Evolutionary conservation across 805 yeast species (phyloP), one percentile per base, ranked within the genome.

Genomic region (Suhomyces sp.): DNA sequence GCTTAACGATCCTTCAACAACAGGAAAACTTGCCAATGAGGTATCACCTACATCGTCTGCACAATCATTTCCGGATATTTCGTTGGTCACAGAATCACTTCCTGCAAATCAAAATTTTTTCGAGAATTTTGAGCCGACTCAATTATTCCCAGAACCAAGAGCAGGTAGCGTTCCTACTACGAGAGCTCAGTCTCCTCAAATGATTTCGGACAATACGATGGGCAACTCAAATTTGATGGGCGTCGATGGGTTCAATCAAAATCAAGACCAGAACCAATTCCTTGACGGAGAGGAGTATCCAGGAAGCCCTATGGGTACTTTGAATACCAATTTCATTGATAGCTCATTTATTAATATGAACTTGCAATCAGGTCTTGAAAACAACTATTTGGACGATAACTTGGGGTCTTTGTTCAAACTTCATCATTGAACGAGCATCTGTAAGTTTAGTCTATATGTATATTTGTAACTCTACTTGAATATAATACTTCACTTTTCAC

Each of bases 41-140:
- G 64, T 65, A 15, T 70, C 77, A 2, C 77, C 78, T 1, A 44
- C 66, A 3, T 66, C 73, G 31, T 69, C 75, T 4, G 58, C 65
- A 10, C 64, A 64, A 35, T 71, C 77, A 9, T 73, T 85, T 53
- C 78, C 80, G 27, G 81, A 77, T 35, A 83, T 84, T 67, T 73
- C 84, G 15, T 75, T 83, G 46, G 78, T 83, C 48, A 80, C 86
- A 7, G 77, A 77, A 51, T 77, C 72, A 53, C 69, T 81, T 52
- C 75, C 86, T 19, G 72, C 79, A 31, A 72, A 74, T 43, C 69
- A 62, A 51, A 71, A 70, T 24, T 77, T 78, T 59, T 69, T 73
- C 50, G 82, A 78, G 48, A 78, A 78, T 55, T 81, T 81, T 64
- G 82, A 81, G 61, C 85, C 85, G 15, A 73, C 82, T 13, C 84